These are phyloP conservation scores for Magnusiomyces magnusii DNA, from an alignment of 1,139 yeast species.

Conservation along the genomic window DNA sequence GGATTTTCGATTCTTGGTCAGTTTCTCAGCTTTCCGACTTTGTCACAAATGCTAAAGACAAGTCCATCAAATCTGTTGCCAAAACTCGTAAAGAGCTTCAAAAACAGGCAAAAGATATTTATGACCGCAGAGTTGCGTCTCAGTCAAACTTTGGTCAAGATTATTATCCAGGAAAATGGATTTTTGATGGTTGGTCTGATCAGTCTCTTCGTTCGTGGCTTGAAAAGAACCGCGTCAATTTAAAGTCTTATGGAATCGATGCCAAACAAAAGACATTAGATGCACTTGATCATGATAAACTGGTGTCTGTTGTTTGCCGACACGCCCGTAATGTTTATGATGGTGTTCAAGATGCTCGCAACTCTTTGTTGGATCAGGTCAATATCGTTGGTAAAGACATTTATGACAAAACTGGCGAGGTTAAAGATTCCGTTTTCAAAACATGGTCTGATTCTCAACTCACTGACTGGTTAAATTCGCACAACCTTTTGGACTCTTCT, in stretches of 20 bases:
- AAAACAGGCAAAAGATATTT: neutral
- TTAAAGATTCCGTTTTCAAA: neutral
- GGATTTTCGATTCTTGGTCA: conserved; percentile 8
- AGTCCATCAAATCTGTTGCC: neutral
- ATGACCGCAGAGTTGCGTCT: neutral
- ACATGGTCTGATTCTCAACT: conserved; percentile 4
- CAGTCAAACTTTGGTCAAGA: neutral
- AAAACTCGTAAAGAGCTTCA: conserved; percentile 4
- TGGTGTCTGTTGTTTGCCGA: neutral
- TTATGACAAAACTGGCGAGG: neutral
- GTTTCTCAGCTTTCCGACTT: neutral
- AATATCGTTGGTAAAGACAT: neutral
- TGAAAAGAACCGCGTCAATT: neutral
- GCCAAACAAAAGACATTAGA: neutral
- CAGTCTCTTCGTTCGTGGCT: conserved; percentile 2
- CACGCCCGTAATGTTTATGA: neutral
- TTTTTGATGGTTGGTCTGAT: conserved; percentile 9
- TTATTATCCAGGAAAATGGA: conserved; percentile 9
- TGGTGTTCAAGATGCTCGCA: neutral
- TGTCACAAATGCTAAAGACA: neutral
- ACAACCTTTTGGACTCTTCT: neutral
- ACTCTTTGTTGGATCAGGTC: neutral
- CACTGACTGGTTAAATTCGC: conserved; percentile 2
- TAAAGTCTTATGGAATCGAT: neutral
- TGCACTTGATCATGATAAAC: conserved; percentile 1